Evolutionary conservation across 306 rosid species (phyloP).

Genomic region (Phaseolus lunatus): DNA sequence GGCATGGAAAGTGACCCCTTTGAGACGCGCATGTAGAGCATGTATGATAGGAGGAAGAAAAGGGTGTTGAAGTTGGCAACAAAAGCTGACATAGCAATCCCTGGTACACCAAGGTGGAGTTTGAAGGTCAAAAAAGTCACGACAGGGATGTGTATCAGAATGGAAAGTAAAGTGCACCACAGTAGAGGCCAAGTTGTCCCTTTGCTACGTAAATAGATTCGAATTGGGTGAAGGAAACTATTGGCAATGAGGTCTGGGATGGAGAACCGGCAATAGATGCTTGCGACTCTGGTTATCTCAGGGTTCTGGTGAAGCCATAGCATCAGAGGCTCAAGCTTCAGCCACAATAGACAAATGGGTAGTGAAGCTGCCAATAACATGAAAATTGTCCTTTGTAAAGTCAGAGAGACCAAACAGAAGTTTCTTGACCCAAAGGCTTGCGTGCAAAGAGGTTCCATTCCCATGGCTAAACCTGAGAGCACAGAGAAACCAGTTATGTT

Average conservation of each 20-base stretch:
- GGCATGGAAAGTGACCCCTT: conserved; percentile 41
- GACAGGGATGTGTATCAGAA: conserved; percentile 67
- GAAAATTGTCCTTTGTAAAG: conserved; percentile 62
- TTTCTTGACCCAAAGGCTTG: conserved; percentile 82
- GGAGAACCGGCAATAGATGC: conserved; percentile 70
- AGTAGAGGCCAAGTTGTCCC: conserved; percentile 79
- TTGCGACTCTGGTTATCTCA: conserved; percentile 66
- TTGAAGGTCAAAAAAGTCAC: conserved; percentile 65
- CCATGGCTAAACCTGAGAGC: conserved; percentile 79
- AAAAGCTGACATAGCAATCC: conserved; percentile 73
- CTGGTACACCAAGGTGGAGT: conserved; percentile 72
- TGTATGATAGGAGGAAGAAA: conserved; percentile 62
- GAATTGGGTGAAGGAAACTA: conserved; percentile 74
- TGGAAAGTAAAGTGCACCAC: conserved; percentile 68
- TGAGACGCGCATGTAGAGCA: conserved; percentile 44
- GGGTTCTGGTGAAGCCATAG: conserved; percentile 63
- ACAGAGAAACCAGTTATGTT: conserved; percentile 82
- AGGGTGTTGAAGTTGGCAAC: conserved; percentile 71
- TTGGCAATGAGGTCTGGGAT: conserved; percentile 83
- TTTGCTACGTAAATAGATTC: conserved; percentile 73
- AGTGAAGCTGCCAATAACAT: conserved; percentile 67
- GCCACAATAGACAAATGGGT: conserved; percentile 71
- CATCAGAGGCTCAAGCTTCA: conserved; percentile 78
- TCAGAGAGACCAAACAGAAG: conserved; percentile 55
- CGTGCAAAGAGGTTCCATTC: conserved; percentile 81